phyloP scores from a whole-genome alignment of 23 red algal genomes.

The Chondrus crispus region DNA sequence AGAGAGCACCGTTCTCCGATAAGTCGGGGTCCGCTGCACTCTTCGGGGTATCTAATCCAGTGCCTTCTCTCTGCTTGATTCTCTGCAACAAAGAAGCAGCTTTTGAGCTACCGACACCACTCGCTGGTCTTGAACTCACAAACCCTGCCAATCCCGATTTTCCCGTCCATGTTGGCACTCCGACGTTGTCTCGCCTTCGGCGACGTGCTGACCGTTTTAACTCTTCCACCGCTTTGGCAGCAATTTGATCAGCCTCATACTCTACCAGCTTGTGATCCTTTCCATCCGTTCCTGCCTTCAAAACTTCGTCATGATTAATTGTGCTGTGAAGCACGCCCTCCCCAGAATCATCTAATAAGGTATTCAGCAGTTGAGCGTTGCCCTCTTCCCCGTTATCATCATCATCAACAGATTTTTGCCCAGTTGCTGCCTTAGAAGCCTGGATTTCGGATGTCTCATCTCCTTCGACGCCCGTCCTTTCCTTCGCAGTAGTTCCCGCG shows the following conservation, averaged over 20 bases:
- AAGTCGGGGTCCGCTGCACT: not conserved
- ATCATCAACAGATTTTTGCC: not conserved
- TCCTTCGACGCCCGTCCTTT: constrained; percentile 7
- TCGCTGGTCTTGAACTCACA: not conserved
- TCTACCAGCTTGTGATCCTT: constrained; percentile 66
- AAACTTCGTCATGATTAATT: constrained; percentile 88
- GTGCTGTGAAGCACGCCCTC: constrained; percentile 65
- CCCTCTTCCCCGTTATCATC: constrained; percentile 23
- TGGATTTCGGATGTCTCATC: too few species aligned
- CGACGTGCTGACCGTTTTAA: constrained; percentile 59
- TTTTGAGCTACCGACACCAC: not conserved
- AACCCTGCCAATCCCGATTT: constrained; percentile 73
- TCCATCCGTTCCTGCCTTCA: constrained; percentile 47
- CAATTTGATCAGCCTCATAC: constrained; percentile 72
- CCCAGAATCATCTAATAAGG: constrained; percentile 52
- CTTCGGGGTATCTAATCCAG: not conserved
- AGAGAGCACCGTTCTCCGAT: not conserved
- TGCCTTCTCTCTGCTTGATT: constrained; percentile 39
- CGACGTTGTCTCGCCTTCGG: constrained; percentile 28
- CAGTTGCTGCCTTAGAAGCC: not conserved
- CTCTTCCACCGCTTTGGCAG: constrained; percentile 60
- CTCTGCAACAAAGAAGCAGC: constrained; percentile 32
- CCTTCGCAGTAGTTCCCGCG: constrained; percentile 70
- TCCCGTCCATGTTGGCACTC: constrained; percentile 80
- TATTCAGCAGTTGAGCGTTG: constrained; percentile 64